Evolutionary conservation across 106 monocot species (phyloP), one percentile per base, ranked within the genome.

Genomic region (Dendrobium chrysotoxum): DNA sequence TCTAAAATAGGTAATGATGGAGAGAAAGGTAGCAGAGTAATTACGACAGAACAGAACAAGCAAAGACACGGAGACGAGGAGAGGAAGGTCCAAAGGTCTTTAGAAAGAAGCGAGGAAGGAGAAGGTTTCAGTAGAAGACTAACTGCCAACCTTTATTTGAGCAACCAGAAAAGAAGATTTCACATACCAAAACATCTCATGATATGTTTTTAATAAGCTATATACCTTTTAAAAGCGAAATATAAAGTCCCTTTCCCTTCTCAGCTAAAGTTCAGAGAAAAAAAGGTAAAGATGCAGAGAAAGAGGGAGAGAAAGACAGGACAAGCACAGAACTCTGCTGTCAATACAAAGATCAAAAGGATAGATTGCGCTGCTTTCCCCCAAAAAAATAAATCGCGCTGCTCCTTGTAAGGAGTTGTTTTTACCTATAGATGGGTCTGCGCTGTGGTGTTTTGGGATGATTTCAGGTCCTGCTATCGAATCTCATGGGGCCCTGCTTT

Each of bases 381-480:
- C n/a, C 61, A 53, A 35, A 35, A 35, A 1, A 35, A 35, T 35
- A 35, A 3, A 35, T 35, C 35, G 35, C 35, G 3, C 35, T 35
- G 35, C 35, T 35, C 3, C 35, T 35, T 0, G 1, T 50, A 50
- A 50, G 13, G 15, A 50, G 13, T 50, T 50, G 50, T 11, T 50
- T 50, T 50, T 50, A 13, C 13, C 13, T 50, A 50, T 50, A 50
- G 50, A 50, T 50, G 50, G n/a, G 4, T 20, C 7, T 61, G 61
- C 11, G n/a, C n/a, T 23, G 26, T 70, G 70, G 30, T 5, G 40
- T 4, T 0, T 42, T 20, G 40, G 40, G 74, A 42, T 20, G 16
- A 40, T 74, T 41, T 74, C 74, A 74, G 74, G 41, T 41, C 41
- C 41, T 42, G 74, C 42, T 21, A 74, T 40, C 40, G 74, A 74